Conservation (phyloP, 768 basidiomycete genomes). For the Piloderma croceum region DNA sequence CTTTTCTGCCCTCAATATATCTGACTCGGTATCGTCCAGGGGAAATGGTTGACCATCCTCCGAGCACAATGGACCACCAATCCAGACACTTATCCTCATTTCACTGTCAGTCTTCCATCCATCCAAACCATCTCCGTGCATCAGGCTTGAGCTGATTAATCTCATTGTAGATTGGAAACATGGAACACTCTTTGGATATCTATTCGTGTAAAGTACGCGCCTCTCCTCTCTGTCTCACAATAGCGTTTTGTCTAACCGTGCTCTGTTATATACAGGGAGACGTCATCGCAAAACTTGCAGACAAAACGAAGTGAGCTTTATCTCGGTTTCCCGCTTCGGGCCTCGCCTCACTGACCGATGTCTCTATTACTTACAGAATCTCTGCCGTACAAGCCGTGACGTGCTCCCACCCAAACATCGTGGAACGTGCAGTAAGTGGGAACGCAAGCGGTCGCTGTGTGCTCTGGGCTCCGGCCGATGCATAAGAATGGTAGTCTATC, state of each 20-base stretch:
- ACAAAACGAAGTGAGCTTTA: slow-evolving; percentile 44
- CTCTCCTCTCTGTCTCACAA: background rate
- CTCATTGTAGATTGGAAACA: slow-evolving; percentile 57
- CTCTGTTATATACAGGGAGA: no score
- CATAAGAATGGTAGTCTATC: slow-evolving; percentile 7
- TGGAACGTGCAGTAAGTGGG: slow-evolving; percentile 71
- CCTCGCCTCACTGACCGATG: background rate
- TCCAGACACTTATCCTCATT: slow-evolving; percentile 76
- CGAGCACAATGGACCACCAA: slow-evolving; percentile 77
- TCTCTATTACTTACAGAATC: slow-evolving; percentile 40
- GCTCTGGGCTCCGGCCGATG: slow-evolving; percentile 58
- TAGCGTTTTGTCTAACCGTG: no score
- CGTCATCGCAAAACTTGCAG: slow-evolving; percentile 55
- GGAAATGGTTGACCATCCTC: slow-evolving; percentile 75
- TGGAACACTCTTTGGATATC: slow-evolving; percentile 75
- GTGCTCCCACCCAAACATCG: slow-evolving; percentile 70
- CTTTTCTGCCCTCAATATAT: background rate
- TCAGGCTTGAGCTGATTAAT: background rate
- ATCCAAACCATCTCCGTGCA: background rate
- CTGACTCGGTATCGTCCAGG: slow-evolving; percentile 36
- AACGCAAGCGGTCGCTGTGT: slow-evolving; percentile 78
- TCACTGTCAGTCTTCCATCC: slow-evolving; percentile 50
- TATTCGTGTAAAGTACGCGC: slow-evolving; percentile 59
- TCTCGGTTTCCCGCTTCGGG: background rate
- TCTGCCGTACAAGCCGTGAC: slow-evolving; percentile 89